Evolutionary conservation across 768 basidiomycete genomes (phyloP), one percentile per base, ranked within the genome.

Genomic region (Mycena floridula): DNA sequence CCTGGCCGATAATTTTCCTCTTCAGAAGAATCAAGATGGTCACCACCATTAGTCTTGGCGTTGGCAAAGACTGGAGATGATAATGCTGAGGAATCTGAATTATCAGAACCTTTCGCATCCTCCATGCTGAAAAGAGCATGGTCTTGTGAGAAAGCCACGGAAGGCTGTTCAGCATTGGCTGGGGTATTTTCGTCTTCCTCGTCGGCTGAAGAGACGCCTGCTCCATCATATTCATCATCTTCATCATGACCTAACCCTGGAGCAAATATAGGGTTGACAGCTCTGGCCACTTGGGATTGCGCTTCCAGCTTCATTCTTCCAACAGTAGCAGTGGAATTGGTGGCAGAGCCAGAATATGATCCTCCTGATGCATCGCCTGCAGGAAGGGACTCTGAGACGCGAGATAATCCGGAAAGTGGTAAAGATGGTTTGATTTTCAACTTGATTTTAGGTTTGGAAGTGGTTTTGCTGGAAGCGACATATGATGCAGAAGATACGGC

Each of bases 11-110:
- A 22, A 4, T 22, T 22, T 13, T 16, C 23, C 5, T 24, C 38
- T 20, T 39, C 38, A 4, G 23, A 16, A 39, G n/a, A 16, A 4
- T 13, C 13, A 4, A 12, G n/a, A 2, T 16, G 5, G 13, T 39
- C 38, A 24, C 22, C 23, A 39, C 38, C 22, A 11, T 22, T 22
- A 20, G 18, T 24, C 15, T 22, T 13, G n/a, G 15, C n/a, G 41
- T 66, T 67, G 0, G 68, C 68, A 36, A 72, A 72, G 5, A 68
- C 61, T 15, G 68, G 70, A 1, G 70, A 72, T 1, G 70, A 68
- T 24, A 68, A 60, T 7, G 57, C 50, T 7, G 59, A 54, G 6
- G 61, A 61, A 12, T 44, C 54, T 46, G 38, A 39, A 11, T 39
- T 24, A 22, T 16, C n/a, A 22, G 38, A 3, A 25, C n/a, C n/a